A percentile compares a stretch with the other conserved stretches of the same genome.
phyloP scores from a whole-genome alignment of 176 grass and related monocot species.

The Oryza longistaminata region DNA sequence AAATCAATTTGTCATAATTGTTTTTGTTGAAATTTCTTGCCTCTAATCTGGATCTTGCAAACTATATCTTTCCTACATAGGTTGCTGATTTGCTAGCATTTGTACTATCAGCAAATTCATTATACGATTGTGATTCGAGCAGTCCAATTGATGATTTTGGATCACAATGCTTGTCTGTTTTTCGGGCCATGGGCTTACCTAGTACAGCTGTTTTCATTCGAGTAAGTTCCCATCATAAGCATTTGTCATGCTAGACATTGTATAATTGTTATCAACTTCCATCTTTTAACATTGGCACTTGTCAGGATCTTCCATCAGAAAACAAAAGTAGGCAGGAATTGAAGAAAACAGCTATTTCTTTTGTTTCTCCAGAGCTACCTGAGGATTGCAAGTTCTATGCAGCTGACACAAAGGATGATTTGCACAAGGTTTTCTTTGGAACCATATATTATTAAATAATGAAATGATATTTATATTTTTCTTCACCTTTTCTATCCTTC shows the following conservation, averaged over 20 bases:
- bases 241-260: conserved; percentile 6
- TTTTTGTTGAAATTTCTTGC: conserved; percentile 4
- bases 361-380: conserved; percentile 82
- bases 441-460: conserved; percentile 23
- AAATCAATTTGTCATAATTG: conserved; percentile 25
- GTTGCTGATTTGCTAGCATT: conserved; percentile 91
- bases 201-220: conserved; percentile 89
- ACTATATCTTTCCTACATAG: conserved; percentile 49
- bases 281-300: conserved; percentile 38
- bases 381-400: conserved; percentile 93
- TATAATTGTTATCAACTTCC: conserved; percentile 17
- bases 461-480: not conserved
- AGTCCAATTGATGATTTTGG: conserved; percentile 76
- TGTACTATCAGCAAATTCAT: conserved; percentile 77
- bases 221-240: conserved; percentile 46
- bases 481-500: conserved; percentile 9
- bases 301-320: conserved; percentile 86
- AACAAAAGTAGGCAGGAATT: conserved; percentile 88
- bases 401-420: conserved; percentile 88
- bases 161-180: conserved; percentile 79
- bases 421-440: conserved; percentile 69
- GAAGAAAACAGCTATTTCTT: conserved; percentile 74
- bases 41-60: conserved; percentile 43
- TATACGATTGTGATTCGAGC: conserved; percentile 53
- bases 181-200: conserved; percentile 79